Evolutionary conservation across 2,329 filamentous ascomycete genomes (phyloP), one percentile per base, ranked within the genome.

Genomic region (Fusarium mangiferae): DNA sequence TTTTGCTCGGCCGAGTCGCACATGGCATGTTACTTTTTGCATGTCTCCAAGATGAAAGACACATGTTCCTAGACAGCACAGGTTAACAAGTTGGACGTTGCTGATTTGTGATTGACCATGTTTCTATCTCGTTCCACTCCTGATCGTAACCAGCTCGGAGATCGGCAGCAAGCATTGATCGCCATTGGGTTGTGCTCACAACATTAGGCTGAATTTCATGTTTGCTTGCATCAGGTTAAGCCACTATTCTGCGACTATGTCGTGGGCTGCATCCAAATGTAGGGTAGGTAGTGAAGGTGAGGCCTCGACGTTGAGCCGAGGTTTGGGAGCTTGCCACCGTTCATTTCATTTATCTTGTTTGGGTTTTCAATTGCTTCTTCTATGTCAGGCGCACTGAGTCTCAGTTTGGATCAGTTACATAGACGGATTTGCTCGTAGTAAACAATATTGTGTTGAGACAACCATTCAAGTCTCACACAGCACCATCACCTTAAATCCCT

Each of bases 101-200:
- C 30, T 52, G 36, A 30, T 48, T 64, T 44, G 36, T 24, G 26
- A 68, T 44, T 51, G 26, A 68, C 36, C 38, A 35, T 35, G 46
- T 51, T 64, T 44, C 46, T 38, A 44, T 38, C 33, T 33, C 35
- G 41, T 68, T 42, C 33, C 57, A 54, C 63, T 62, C 51, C 52
- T n/a, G 33, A 58, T 62, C 66, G 35, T 39, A 24, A 39, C 44
- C 41, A 35, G 38, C 56, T 55, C 63, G 51, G 48, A 68, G 63
- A 74, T 74, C 72, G 68, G 69, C 62, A 60, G 28, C 59, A 66
- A 55, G 59, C 68, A 74, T 58, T 45, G 45, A 59, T 70, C 39
- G 24, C 41, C 38, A 35, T 55, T 56, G n/a, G 52, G 36, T 72
- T 41, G 39, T 55, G 42, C 39, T 69, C 39, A 36, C 41, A 49